These are phyloP conservation scores for Malus sieversii DNA, from an alignment of 306 rosid species.

Conservation along the genomic window DNA sequence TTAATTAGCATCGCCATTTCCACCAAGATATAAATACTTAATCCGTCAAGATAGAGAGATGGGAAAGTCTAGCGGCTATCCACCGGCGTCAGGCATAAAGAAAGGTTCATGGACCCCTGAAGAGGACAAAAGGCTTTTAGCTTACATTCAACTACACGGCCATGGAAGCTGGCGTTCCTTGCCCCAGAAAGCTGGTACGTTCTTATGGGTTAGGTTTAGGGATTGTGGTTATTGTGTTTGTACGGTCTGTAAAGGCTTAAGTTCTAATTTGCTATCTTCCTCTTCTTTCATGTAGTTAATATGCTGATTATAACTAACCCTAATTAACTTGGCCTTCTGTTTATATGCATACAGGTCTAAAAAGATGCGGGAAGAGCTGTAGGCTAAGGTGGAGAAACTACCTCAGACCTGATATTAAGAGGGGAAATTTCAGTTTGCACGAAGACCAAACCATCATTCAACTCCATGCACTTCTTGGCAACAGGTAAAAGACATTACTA, in stretches of 20 bases:
- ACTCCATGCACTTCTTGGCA: conserved; percentile 18
- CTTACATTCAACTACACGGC: conserved; percentile 14
- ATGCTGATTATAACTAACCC: not conserved
- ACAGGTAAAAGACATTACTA: not conserved
- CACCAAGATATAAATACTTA: not conserved
- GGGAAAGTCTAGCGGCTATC: not conserved
- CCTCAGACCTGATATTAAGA: conserved; percentile 16
- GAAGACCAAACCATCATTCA: conserved; percentile 19
- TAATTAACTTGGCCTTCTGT: not conserved
- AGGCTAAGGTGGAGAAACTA: conserved; percentile 19
- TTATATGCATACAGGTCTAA: not conserved
- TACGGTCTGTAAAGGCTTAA: no score
- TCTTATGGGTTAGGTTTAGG: not conserved
- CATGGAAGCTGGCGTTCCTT: conserved; percentile 15
- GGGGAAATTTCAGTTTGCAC: conserved; percentile 15
- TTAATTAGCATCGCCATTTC: not conserved
- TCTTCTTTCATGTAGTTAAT: not conserved
- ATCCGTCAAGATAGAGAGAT: not conserved
- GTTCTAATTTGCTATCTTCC: not conserved
- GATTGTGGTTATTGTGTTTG: not conserved
- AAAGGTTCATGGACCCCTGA: conserved; percentile 27
- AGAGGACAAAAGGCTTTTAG: conserved; percentile 19
- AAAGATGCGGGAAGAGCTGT: conserved; percentile 18
- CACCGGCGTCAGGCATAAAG: not conserved
- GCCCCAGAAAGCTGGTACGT: conserved; percentile 23